Evolutionary conservation across 2,329 filamentous ascomycete species (phyloP), one percentile per base, ranked within the genome.

Genomic region (Colletotrichum tabaci): DNA sequence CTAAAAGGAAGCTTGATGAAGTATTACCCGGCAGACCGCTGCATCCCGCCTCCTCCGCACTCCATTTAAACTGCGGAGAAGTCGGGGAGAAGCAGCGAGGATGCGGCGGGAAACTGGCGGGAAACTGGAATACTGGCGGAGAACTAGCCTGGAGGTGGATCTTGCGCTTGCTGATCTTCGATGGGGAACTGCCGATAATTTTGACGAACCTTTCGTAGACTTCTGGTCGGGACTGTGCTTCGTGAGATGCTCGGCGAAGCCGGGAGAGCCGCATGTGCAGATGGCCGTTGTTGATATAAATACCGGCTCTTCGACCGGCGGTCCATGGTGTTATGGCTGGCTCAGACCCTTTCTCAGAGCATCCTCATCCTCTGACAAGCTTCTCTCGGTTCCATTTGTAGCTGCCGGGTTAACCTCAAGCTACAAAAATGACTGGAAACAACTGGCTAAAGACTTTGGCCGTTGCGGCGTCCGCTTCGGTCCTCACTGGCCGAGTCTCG

Each of bases 161-260:
- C 65, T 15, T 57, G 56, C 38, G 50, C 53, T 44, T 49, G 61
- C 42, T 65, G 46, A 65, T 65, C 66, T 52, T 30, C 52, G 52
- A 40, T 38, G 35, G 65, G 57, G 52, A 58, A 71, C 57, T 23
- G 26, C 57, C 68, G 68, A 71, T 60, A 67, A 68, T 71, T 68
- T 52, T 46, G 64, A 63, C 68, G 68, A 67, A 52, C 16, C 13
- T 30, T 58, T 63, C 21, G 12, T 56, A 38, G 10, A 30, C 50
- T 65, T 35, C 10, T 46, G 35, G 58, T 13, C 6, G 16, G 16
- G 18, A 26, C 4, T 46, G 38, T 21, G 21, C n/a, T 52, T 63
- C 64, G 44, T 15, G 46, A 68, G n/a, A 53, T 58, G 26, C 26
- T 30, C n/a, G 26, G 42, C n/a, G 38, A 44, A 8, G 12, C 18